A percentile compares a stretch with the other conserved stretches of the same genome.
Evolutionary conservation across 371 early-diverging fungal species (phyloP).

Genomic region (Scutellospora calospora): DNA sequence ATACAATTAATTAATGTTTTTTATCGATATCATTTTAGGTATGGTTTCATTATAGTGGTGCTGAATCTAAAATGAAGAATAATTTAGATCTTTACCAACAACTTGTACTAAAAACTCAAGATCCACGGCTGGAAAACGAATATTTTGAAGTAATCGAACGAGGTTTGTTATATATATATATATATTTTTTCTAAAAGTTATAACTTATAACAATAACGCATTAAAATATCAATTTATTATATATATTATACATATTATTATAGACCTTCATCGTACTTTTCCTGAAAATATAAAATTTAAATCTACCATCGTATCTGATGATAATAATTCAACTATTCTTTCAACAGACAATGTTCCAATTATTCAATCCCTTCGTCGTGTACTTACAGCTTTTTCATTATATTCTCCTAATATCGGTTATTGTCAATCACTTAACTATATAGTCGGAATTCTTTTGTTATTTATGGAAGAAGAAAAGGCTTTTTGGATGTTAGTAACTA

Average conservation of each 20-base stretch:
- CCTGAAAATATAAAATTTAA: slow-evolving; percentile 81
- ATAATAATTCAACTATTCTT: slow-evolving; percentile 50
- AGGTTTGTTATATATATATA: slow-evolving; percentile 50
- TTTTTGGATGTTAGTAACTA: slow-evolving; percentile 84
- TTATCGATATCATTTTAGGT: slow-evolving; percentile 51
- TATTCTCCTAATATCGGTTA: slow-evolving; percentile 80
- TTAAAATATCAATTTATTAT: slow-evolving; percentile 3
- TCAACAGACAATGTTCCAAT: slow-evolving; percentile 62
- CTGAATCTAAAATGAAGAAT: slow-evolving; percentile 66
- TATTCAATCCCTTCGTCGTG: slow-evolving; percentile 69
- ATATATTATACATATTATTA: background rate
- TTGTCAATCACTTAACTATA: slow-evolving; percentile 85
- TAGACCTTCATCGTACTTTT: slow-evolving; percentile 85
- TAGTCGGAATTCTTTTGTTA: slow-evolving; percentile 80
- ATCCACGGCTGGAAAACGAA: slow-evolving; percentile 63
- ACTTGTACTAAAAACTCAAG: slow-evolving; percentile 62
- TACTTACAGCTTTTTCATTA: slow-evolving; percentile 75
- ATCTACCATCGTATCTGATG: slow-evolving; percentile 51
- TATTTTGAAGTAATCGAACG: slow-evolving; percentile 81
- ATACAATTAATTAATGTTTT: background rate
- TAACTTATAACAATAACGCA: background rate
- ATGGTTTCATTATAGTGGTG: slow-evolving; percentile 90
- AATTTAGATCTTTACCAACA: slow-evolving; percentile 71
- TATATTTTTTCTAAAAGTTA: background rate
- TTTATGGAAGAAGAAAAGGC: slow-evolving; percentile 81